phyloP scores from a whole-genome alignment of 345 rosid genomes.

The Citrus mangshanensis region DNA sequence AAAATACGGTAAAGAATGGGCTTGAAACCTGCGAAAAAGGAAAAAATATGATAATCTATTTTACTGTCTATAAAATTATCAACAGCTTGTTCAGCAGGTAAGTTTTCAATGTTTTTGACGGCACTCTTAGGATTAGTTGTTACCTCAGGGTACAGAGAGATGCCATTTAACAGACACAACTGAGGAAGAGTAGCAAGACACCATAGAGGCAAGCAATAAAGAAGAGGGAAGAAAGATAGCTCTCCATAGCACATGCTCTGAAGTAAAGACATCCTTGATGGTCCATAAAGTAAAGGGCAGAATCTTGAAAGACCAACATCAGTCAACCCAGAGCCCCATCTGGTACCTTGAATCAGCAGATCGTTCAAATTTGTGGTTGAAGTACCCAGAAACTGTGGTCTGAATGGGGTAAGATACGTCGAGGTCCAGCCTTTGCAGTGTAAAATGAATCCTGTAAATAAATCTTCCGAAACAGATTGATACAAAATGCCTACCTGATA shows the following conservation, averaged over 20 bases:
- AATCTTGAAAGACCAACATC: conserved; percentile 20
- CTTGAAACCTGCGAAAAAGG: background rate
- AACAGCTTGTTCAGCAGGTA: background rate
- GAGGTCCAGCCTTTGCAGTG: conserved; percentile 32
- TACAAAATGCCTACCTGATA: conserved; percentile 29
- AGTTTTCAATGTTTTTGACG: background rate
- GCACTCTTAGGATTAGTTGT: background rate
- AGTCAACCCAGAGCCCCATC: conserved; percentile 21
- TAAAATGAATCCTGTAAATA: conserved; percentile 24
- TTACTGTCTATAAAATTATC: too few species aligned
- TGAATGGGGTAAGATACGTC: conserved; percentile 19
- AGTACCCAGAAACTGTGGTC: conserved; percentile 26
- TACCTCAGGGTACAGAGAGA: conserved; percentile 25
- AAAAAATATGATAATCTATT: too few species aligned
- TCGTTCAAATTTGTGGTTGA: conserved; percentile 24
- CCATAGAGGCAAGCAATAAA: conserved; percentile 16
- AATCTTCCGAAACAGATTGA: conserved; percentile 18
- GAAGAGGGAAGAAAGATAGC: conserved; percentile 16
- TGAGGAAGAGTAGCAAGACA: conserved; percentile 26
- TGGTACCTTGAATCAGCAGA: conserved; percentile 17
- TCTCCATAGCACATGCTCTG: conserved; percentile 26
- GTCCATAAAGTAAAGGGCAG: conserved; percentile 24
- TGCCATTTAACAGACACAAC: conserved; percentile 19
- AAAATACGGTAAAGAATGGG: background rate
- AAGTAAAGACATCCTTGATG: conserved; percentile 21